Evolutionary conservation across 2,329 filamentous ascomycete genomes (phyloP), one percentile per base, ranked within the genome.

Genomic region (Aspergillus carbonarius): DNA sequence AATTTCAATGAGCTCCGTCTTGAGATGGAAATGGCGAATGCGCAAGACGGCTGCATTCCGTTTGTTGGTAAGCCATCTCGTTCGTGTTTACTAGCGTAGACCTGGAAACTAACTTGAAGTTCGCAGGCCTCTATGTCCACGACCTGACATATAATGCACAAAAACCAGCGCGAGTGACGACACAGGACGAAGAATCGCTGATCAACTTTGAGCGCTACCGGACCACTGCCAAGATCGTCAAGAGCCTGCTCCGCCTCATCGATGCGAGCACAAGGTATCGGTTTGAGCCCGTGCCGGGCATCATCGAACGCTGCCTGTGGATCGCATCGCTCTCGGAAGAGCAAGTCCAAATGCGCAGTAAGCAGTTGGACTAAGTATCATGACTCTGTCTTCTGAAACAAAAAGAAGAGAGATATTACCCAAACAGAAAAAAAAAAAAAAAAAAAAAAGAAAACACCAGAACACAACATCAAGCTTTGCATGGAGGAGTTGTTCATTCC

Each of bases 141-240:
- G 86, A 88, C 67, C 77, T 88, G 56, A 87, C 86, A 50, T 88
- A 87, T 74, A 88, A 88, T 68, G 82, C 85, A 0, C 85, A 88
- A 71, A 88, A 88, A 66, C 85, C 86, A 0, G 80, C 84, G 1
- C 82, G 84, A 63, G 79, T 88, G 44, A 76, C 78, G 12, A 77
- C 74, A 13, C 74, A 65, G 13, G 70, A 72, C 5, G 75, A 78
- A 23, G 84, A 86, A 66, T 76, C 82, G n/a, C 75, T 88, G 54
- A 79, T 88, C 57, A 88, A 88, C 67, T 88, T 88, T 62, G 86
- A 88, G 72, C 80, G 86, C 54, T 85, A 87, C 67, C 84, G 86
- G 61, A 87, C 84, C n/a, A 81, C 85, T 8, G 86, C 86, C 23
- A 79, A 79, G 17, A 88, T 88, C 57, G 84, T 88, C 59, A 88